Conservation (phyloP, 768 basidiomycete species). For the Tulasnella sp. region DNA sequence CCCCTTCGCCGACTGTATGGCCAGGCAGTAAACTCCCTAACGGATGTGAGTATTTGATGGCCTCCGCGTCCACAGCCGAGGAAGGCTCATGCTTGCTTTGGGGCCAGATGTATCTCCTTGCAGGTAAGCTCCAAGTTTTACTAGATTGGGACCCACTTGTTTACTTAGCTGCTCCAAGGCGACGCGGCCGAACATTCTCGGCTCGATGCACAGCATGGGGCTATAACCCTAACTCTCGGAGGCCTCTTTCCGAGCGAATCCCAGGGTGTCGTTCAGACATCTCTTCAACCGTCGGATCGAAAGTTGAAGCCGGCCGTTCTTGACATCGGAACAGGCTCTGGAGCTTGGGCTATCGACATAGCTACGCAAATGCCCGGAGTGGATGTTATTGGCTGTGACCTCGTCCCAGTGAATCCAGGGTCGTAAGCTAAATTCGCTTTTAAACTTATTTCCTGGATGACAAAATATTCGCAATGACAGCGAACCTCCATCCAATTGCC, state of each 20-base stretch:
- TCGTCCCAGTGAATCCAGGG: background rate
- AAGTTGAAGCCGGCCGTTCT: background rate
- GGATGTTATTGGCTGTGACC: background rate
- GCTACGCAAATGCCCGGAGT: background rate
- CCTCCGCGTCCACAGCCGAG: no score
- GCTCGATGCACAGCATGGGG: conserved; percentile 10
- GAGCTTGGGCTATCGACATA: conserved; percentile 19
- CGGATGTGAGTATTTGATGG: background rate
- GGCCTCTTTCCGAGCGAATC: background rate
- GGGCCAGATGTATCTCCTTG: no score
- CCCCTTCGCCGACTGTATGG: background rate
- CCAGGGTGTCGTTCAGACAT: background rate
- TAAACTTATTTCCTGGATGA: no score
- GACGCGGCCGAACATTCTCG: conserved; percentile 10
- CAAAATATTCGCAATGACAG: background rate
- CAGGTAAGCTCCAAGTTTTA: no score
- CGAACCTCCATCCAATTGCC: background rate
- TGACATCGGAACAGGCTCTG: conserved; percentile 12
- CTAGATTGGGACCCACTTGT: no score
- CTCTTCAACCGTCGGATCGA: background rate
- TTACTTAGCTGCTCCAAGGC: background rate
- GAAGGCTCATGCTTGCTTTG: no score
- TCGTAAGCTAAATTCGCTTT: background rate
- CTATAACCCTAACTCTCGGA: background rate
- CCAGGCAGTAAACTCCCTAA: background rate